These are phyloP conservation scores for Rhodosporidiobolus sp. DNA, from an alignment of 768 basidiomycete species.

Conservation along the genomic window DNA sequence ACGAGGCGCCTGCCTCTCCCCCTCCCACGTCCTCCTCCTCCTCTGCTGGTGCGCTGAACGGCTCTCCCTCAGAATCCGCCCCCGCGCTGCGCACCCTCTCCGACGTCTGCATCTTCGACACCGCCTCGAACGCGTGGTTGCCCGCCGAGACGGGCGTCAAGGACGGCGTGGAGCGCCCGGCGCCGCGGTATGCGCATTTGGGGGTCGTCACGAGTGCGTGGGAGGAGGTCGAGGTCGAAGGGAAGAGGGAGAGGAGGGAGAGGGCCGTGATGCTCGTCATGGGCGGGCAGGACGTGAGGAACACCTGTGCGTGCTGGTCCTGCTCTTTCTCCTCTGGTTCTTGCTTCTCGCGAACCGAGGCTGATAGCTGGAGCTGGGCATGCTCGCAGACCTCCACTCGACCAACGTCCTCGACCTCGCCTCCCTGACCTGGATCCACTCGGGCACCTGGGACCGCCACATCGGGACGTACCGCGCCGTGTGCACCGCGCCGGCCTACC, in stretches of 20 bases:
- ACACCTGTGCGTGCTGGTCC: slow-evolving; percentile 47
- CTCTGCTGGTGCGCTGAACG: background rate
- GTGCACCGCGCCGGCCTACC: slow-evolving; percentile 63
- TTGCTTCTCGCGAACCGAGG: background rate
- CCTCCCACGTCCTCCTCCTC: background rate
- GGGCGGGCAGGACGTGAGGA: slow-evolving; percentile 90
- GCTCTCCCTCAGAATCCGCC: background rate
- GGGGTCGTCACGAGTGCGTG: slow-evolving; percentile 68
- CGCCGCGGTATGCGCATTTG: slow-evolving; percentile 89
- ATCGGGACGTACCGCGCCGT: slow-evolving; percentile 95
- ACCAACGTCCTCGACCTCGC: slow-evolving; percentile 82
- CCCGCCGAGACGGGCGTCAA: slow-evolving; percentile 51
- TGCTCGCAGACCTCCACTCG: slow-evolving; percentile 55
- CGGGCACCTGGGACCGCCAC: slow-evolving; percentile 80
- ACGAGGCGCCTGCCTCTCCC: slow-evolving; percentile 25
- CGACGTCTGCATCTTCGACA: slow-evolving; percentile 86
- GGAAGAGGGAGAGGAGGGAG: background rate
- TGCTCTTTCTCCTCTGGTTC: background rate
- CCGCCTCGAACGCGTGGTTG: slow-evolving; percentile 64
- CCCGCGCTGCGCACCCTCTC: slow-evolving; percentile 13
- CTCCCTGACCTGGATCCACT: slow-evolving; percentile 70
- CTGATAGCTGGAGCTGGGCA: slow-evolving; percentile 53
- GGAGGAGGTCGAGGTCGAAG: background rate
- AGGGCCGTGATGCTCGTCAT: slow-evolving; percentile 77
- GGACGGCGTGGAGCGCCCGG: slow-evolving; percentile 60